A percentile compares a stretch with the other conserved stretches of the same genome.
phyloP scores from a whole-genome alignment of 2,329 filamentous ascomycete genomes.

The Pseudogymnoascus sp. region DNA sequence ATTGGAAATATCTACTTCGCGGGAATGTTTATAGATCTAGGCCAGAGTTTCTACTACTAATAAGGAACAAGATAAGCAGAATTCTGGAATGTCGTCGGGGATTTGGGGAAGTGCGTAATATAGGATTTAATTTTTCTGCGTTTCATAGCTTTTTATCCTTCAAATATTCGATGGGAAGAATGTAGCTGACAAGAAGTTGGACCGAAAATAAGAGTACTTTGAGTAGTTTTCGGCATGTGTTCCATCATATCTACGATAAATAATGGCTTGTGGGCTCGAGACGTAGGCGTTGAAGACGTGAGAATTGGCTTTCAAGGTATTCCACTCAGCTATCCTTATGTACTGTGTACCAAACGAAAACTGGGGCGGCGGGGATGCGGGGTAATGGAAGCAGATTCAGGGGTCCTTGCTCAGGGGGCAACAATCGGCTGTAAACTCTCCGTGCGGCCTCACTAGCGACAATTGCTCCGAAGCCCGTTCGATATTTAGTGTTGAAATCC shows the following conservation, averaged over 20 bases:
- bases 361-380: not conserved
- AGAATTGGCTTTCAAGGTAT: constrained; percentile 26
- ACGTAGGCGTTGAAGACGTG: constrained; percentile 29
- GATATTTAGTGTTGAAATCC: not conserved
- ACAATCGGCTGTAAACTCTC: not conserved
- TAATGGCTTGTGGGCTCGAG: constrained; percentile 24
- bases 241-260: constrained; percentile 32
- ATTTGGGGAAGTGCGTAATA: not conserved
- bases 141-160: not conserved
- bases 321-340: constrained; percentile 28
- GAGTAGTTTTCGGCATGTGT: constrained; percentile 30
- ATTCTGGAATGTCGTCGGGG: not conserved
- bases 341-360: not conserved
- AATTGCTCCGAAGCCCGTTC: not conserved
- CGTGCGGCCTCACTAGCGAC: not conserved
- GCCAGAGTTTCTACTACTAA: not conserved
- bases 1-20: not conserved
- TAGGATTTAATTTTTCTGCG: not conserved
- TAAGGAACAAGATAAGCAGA: not conserved
- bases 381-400: not conserved
- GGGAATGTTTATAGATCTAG: not conserved
- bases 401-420: not conserved
- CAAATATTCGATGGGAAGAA: not conserved
- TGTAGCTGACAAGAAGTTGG: not conserved
- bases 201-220: constrained; percentile 36